phyloP scores from a whole-genome alignment of 2,329 filamentous ascomycete genomes.

The Cercospora sp. region DNA sequence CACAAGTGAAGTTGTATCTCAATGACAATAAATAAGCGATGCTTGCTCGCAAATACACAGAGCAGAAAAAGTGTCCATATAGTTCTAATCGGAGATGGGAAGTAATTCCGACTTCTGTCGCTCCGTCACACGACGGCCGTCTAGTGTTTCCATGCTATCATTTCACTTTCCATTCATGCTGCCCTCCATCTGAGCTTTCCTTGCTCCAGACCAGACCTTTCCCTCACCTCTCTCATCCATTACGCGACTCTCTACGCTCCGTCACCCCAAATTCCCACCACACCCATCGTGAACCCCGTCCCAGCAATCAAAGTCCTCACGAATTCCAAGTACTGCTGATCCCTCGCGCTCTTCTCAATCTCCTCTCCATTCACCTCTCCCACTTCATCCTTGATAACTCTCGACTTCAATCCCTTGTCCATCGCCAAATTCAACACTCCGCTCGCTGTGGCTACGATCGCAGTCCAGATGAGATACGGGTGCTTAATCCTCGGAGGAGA shows the following conservation, averaged over 20 bases:
- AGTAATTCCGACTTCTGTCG: neutral
- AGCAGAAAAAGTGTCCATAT: neutral
- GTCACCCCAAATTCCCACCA: slow-evolving; percentile 54
- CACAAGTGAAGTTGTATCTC: neutral
- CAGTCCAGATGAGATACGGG: slow-evolving; percentile 87
- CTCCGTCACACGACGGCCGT: neutral
- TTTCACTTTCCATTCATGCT: neutral
- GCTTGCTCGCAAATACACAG: neutral
- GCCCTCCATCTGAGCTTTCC: neutral
- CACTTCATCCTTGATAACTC: slow-evolving; percentile 38
- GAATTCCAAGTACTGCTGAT: slow-evolving; percentile 45
- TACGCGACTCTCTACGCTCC: slow-evolving; percentile 33
- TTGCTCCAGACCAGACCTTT: neutral
- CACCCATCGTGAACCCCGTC: slow-evolving; percentile 48
- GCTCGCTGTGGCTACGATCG: slow-evolving; percentile 60
- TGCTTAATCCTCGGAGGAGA: slow-evolving; percentile 75
- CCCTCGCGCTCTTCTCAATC: slow-evolving; percentile 49
- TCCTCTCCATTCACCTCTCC: slow-evolving; percentile 50
- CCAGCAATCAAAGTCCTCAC: slow-evolving; percentile 46
- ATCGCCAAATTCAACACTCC: slow-evolving; percentile 42
- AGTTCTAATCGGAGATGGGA: neutral
- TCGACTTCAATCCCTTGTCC: slow-evolving; percentile 28
- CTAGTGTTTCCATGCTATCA: neutral
- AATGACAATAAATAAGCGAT: neutral
- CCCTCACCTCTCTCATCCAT: neutral